These are phyloP conservation scores for Skeletonema menzelii DNA, from an alignment of 108 stramenopile genomes.

Conservation along the genomic window DNA sequence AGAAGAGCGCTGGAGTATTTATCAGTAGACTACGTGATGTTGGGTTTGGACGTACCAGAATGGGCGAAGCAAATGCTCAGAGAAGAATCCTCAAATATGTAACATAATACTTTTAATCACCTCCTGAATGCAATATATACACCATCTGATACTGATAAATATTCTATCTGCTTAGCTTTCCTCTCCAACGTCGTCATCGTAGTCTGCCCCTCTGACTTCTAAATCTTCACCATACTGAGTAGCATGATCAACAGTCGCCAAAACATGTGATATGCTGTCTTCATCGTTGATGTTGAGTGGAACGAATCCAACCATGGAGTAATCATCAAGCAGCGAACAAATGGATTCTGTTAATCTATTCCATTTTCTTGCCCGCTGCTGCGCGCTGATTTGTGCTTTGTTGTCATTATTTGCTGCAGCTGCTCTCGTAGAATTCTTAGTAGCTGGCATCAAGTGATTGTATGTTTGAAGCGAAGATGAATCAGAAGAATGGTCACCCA, in stretches of 20 bases:
- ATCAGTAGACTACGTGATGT: slow-evolving; percentile 59
- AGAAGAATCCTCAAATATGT: slow-evolving; percentile 6
- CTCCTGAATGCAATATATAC: neutral
- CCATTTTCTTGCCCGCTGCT: slow-evolving; percentile 43
- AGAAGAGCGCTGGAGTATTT: slow-evolving; percentile 58
- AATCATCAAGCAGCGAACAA: slow-evolving; percentile 92
- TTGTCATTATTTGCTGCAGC: neutral
- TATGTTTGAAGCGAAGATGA: neutral
- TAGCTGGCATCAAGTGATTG: neutral
- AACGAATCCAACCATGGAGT: slow-evolving; percentile 93
- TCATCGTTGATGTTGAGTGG: slow-evolving; percentile 94
- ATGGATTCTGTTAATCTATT: slow-evolving; percentile 86
- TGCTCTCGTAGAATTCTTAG: neutral
- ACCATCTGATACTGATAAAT: too few relatives aligned
- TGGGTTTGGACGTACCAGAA: slow-evolving; percentile 49
- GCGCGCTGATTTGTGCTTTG: neutral
- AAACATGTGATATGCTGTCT: slow-evolving; percentile 82
- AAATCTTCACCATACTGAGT: slow-evolving; percentile 96
- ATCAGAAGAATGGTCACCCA: slow-evolving; percentile 25
- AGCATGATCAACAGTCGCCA: slow-evolving; percentile 89
- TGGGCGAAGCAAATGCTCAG: slow-evolving; percentile 64
- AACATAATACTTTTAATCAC: too few relatives aligned
- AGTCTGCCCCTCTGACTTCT: slow-evolving; percentile 78
- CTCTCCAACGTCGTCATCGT: slow-evolving; percentile 48
- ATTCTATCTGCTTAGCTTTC: neutral